Conservation (phyloP, 441 rosid species). For the Adansonia grandidieri region DNA sequence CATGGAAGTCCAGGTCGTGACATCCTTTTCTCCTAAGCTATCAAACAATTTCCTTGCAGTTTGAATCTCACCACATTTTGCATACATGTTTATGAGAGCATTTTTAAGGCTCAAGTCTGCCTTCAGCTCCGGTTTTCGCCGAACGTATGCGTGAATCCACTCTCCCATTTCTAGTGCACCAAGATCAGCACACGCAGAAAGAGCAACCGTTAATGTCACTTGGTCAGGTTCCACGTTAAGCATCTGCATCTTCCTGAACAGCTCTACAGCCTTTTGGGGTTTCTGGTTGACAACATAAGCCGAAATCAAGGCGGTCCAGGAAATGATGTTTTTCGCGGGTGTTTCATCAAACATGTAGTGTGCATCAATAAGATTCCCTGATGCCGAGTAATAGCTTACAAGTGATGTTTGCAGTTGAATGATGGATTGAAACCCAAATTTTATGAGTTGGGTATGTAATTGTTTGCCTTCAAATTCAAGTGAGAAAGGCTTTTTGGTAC, state of each 20-base stretch:
- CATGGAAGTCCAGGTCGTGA: conserved; percentile 51
- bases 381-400: conserved; percentile 16
- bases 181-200: conserved; percentile 49
- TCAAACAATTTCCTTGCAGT: conserved; percentile 42
- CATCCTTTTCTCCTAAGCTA: conserved; percentile 40
- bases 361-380: conserved; percentile 32
- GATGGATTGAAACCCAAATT: conserved; percentile 35
- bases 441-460: conserved; percentile 35
- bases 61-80: conserved; percentile 45
- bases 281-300: conserved; percentile 39
- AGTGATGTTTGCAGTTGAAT: conserved; percentile 41
- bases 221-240: conserved; percentile 42
- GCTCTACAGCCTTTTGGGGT: conserved; percentile 34
- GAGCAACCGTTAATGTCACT: conserved; percentile 42
- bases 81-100: conserved; percentile 49
- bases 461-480: conserved; percentile 32
- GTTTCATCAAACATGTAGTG: conserved; percentile 46
- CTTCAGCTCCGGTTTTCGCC: conserved; percentile 31
- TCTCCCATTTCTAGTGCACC: conserved; percentile 47
- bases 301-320: conserved; percentile 48
- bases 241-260: conserved; percentile 41
- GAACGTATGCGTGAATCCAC: conserved; percentile 34
- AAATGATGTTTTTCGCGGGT: conserved; percentile 21
- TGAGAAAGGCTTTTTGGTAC: conserved; percentile 27
- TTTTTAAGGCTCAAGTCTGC: conserved; percentile 25